Conservation (phyloP, 2,329 filamentous ascomycete species). For the Periconia digitata region DNA sequence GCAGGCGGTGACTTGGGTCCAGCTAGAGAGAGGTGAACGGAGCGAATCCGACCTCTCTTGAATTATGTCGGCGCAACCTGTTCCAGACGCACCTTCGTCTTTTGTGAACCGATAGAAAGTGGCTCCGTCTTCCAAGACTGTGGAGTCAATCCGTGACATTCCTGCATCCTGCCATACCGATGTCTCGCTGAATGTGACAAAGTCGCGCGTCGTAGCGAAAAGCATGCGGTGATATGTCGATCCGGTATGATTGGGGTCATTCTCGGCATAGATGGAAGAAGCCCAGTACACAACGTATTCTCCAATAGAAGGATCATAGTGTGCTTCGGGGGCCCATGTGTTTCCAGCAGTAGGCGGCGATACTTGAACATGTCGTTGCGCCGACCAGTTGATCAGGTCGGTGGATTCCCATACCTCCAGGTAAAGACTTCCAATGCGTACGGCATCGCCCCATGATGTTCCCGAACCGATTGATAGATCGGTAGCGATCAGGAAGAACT, state of each 20-base stretch:
- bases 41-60: slow-evolving; percentile 52
- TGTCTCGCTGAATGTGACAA: slow-evolving; percentile 52
- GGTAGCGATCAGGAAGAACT: slow-evolving; percentile 56
- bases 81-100: slow-evolving; percentile 53
- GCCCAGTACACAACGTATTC: slow-evolving; percentile 53
- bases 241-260: slow-evolving; percentile 47
- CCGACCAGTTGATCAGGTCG: slow-evolving; percentile 55
- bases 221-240: slow-evolving; percentile 57
- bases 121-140: slow-evolving; percentile 48
- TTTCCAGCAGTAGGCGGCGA: slow-evolving; percentile 55
- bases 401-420: slow-evolving; percentile 57
- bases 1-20: slow-evolving; percentile 51
- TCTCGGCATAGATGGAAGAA: slow-evolving; percentile 48
- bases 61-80: slow-evolving; percentile 58
- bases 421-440: slow-evolving; percentile 52
- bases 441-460: slow-evolving; percentile 54
- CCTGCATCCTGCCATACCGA: slow-evolving; percentile 56
- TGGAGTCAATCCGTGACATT: slow-evolving; percentile 56
- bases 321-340: slow-evolving; percentile 58
- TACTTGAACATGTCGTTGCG: slow-evolving; percentile 53
- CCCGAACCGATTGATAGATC: slow-evolving; percentile 58
- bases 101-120: slow-evolving; percentile 59
- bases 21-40: slow-evolving; percentile 45
- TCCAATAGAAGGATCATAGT: slow-evolving; percentile 49
- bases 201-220: slow-evolving; percentile 54